These are phyloP conservation scores for Penicillium italicum DNA, from an alignment of 2,329 filamentous ascomycete species.

Conservation along the genomic window DNA sequence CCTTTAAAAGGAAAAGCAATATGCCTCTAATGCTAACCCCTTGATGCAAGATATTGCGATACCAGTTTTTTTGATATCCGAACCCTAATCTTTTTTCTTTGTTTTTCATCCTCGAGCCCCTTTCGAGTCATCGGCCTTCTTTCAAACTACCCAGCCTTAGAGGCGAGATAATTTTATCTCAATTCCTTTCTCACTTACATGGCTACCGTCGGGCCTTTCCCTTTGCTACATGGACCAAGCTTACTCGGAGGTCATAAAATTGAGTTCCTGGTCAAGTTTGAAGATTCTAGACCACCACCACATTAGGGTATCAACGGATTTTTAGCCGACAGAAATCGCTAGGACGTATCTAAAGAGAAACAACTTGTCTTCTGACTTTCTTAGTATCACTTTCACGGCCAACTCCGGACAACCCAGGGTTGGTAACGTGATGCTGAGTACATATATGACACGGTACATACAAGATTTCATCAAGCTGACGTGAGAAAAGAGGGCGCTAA, in stretches of 20 bases:
- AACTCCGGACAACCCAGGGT: too few species aligned
- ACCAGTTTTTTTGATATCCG: neutral
- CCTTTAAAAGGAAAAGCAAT: neutral
- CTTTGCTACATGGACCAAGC: neutral
- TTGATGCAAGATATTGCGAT: neutral
- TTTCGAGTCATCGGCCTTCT: neutral
- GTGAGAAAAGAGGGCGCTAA: neutral
- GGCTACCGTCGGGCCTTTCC: neutral
- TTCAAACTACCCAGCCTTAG: neutral
- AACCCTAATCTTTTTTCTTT: too few species aligned
- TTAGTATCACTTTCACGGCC: neutral
- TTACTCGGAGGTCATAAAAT: neutral
- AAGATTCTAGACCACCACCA: neutral
- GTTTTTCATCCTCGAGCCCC: neutral
- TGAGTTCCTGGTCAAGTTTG: neutral
- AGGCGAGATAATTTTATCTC: neutral
- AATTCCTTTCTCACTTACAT: too few species aligned
- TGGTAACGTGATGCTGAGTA: neutral
- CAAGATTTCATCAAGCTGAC: neutral
- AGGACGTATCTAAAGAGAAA: neutral
- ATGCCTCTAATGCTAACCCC: neutral
- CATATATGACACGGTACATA: neutral
- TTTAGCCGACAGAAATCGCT: neutral
- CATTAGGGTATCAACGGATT: neutral
- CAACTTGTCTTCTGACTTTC: neutral